Base-by-base conservation (phyloP, 2,329 filamentous ascomycete genomes). In the Neophaeococcomyces aloes region DNA sequence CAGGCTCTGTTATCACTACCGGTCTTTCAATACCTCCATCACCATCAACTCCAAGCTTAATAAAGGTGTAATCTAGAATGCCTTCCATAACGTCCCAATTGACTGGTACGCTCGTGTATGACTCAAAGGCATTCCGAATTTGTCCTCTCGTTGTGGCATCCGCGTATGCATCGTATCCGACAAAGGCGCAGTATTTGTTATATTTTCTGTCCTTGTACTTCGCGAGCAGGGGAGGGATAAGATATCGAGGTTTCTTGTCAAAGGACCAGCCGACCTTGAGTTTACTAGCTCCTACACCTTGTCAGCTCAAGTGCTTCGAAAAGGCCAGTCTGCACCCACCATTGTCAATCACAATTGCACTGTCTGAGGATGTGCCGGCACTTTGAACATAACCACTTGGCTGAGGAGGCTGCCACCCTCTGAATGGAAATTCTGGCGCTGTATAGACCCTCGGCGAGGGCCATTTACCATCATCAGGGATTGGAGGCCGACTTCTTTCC, bases 61-160 rank as follows among this genome's bases (percentile, higher is more conserved):
- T 72, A 62, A 98, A 98, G 32, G 88, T 75, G 63, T 95, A 95
- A 66, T 98, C 91, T 36, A 98, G 67, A 4, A 95, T 73, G 46
- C 89, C 87, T 64, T 98, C 91, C 78, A 94, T 87, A 27, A 87
- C 88, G 63, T 98, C 91, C 87, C 93, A 98, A 61, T 96, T 96
- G 62, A 86, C 88, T 48, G 96, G 79, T 37, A 98, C 82, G 51
- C 88, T 89, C 34, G 82, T 89, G 18, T 88, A 88, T 2, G 82
- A 76, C 61, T 98, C 91, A 56, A 95, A 96, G 1, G 88, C 82
- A 61, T 86, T 84, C 60, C 89, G 82, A 47, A 94, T 81, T 61
- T 96, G 91, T 8, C 87, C 86, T 45, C 86, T 77, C 17, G 91
- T 87, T 1, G 87, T 94, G 19, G 89, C 91, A 65, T 98, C 91